Percentiles rank a stretch among this genome's conserved stretches.
Conservation (phyloP, 2,329 filamentous ascomycete species). For the Trichophyton schoenleinii region DNA sequence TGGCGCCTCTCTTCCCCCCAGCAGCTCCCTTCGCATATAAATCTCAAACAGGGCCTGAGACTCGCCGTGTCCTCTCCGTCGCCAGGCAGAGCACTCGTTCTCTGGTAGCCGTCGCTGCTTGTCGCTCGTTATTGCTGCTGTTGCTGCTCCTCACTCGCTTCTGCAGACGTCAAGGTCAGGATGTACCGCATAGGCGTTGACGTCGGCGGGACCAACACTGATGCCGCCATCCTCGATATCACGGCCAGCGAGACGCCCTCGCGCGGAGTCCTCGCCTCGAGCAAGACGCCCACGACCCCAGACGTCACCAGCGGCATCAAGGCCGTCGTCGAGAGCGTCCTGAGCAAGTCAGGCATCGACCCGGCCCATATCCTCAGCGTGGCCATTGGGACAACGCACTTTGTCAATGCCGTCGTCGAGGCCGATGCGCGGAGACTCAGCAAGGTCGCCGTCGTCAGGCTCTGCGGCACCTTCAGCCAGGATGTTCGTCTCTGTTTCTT, state of each 20-base stretch:
- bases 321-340: conserved; percentile 34
- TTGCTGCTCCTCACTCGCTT: neutral
- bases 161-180: neutral
- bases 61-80: too few relatives aligned
- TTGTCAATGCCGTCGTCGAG: conserved; percentile 40
- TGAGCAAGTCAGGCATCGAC: conserved; percentile 29
- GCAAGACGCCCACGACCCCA: conserved; percentile 40
- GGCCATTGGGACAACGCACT: conserved; percentile 39
- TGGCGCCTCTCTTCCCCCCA: too few relatives aligned
- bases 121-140: neutral
- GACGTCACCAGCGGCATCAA: conserved; percentile 41
- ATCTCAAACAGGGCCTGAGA: neutral
- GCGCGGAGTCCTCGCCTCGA: conserved; percentile 35
- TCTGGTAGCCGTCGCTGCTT: neutral
- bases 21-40: neutral
- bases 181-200: conserved; percentile 29
- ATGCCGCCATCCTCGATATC: conserved; percentile 36
- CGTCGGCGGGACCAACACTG: conserved; percentile 31
- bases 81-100: neutral
- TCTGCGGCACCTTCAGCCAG: conserved; percentile 36
- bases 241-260: conserved; percentile 23
- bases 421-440: conserved; percentile 33
- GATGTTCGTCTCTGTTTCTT: conserved; percentile 16
- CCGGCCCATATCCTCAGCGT: conserved; percentile 34
- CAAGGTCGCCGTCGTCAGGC: conserved; percentile 36